Evolutionary conservation across 768 basidiomycete genomes (phyloP), one percentile per base, ranked within the genome.

Genomic region (Hortiboletus flavorubellus): DNA sequence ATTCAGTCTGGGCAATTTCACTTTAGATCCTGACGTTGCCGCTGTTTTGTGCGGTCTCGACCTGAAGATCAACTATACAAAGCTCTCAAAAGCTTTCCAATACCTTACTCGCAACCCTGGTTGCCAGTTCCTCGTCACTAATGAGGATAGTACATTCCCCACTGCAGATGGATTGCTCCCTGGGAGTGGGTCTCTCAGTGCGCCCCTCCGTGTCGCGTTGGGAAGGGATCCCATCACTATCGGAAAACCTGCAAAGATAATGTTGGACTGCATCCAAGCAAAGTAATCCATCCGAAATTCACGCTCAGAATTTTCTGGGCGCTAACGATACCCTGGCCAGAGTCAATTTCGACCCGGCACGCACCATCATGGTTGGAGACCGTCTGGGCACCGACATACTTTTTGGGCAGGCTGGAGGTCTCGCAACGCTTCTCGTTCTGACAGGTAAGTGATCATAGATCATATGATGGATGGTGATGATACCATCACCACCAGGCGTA

Each of bases 1-100:
- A 3, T 87, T 95, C 69, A 78, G 78, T 34, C 74, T 89, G n/a
- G 77, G 78, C 43, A 73, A 83, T 59, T 96, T 91, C 72, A 78
- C 77, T 3, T 73, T 81, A 6, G 96, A 98, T 69, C 84, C 88
- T 8, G 75, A 80, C 49, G 85, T 99, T 48, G 89, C 81, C n/a
- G 95, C 91, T 10, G 96, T 99, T 14, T 78, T 98, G n/a, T 95
- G 93, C 68, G 96, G 96, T 2, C 81, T 95, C 26, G 96, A 98
- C 72, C 80, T 80, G 23, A 76, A 78, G 61, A 79, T 97, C 68
- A 97, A 92, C 73, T 99, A 98, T 75, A 92, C 89, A 51, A 99
- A 99, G 74, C 76, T 92, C 50, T 89, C 88, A 11, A 96, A 93
- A 72, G 97, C 93, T 5, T 92, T 91, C 73, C 85, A 89, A 65